These are phyloP conservation scores for Candida rishiriensis DNA, from an alignment of 805 yeast genomes.

Conservation along the genomic window DNA sequence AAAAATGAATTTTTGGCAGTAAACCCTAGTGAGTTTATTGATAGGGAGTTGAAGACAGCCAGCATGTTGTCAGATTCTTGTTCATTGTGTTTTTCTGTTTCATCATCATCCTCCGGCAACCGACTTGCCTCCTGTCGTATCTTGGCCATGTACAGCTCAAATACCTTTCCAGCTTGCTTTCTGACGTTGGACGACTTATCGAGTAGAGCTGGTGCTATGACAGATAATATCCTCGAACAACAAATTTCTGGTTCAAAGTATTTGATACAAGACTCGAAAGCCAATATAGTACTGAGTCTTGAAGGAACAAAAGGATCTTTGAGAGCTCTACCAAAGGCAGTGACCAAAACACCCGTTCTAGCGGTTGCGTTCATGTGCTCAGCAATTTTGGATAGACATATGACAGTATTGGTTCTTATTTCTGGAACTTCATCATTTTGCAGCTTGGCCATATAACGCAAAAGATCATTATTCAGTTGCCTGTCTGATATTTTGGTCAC, in stretches of 20 bases:
- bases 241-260: conserved; percentile 70
- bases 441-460: conserved; percentile 75
- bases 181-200: conserved; percentile 72
- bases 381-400: conserved; percentile 65
- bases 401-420: conserved; percentile 71
- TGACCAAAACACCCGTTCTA: conserved; percentile 71
- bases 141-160: conserved; percentile 55
- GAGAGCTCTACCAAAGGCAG: conserved; percentile 81
- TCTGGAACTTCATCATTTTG: conserved; percentile 75
- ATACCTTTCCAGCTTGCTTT: conserved; percentile 62
- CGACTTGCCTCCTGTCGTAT: conserved; percentile 44
- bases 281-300: conserved; percentile 69
- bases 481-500: conserved; percentile 67
- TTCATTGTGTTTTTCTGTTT: conserved; percentile 21
- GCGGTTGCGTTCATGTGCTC: conserved; percentile 47
- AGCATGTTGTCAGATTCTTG: conserved; percentile 10
- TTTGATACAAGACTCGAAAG: conserved; percentile 60
- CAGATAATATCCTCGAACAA: conserved; percentile 76
- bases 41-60: conserved; percentile 15
- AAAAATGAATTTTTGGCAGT: conserved; percentile 12
- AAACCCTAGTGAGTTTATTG: conserved; percentile 22
- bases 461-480: conserved; percentile 80
- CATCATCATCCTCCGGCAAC: conserved; percentile 25
- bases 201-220: conserved; percentile 76
- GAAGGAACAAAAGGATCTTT: conserved; percentile 76